phyloP scores from a whole-genome alignment of 23 red algal species.

The Chondrus crispus region DNA sequence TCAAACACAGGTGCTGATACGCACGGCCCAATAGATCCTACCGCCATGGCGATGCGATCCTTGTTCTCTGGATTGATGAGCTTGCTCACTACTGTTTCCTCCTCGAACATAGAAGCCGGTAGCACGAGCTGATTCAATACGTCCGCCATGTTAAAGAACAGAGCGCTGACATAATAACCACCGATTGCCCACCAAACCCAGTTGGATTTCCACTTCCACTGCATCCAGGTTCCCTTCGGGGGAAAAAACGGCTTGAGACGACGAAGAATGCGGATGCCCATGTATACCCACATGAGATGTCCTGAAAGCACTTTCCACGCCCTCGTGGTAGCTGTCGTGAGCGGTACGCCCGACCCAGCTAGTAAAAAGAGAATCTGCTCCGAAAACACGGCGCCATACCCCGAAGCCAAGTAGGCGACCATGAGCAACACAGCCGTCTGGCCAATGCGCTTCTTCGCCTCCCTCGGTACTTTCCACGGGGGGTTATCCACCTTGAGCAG shows the following conservation, averaged over 20 bases:
- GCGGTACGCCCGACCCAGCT: slow-evolving; percentile 77
- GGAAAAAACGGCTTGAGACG: slow-evolving; percentile 97
- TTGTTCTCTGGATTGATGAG: slow-evolving; percentile 99
- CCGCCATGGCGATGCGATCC: slow-evolving; percentile 92
- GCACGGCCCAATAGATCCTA: slow-evolving; percentile 96
- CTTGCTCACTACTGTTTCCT: slow-evolving; percentile 98
- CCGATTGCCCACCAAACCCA: slow-evolving; percentile 98
- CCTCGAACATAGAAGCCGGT: slow-evolving; percentile 86
- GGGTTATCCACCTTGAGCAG: slow-evolving; percentile 67
- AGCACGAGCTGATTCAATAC: slow-evolving; percentile 91
- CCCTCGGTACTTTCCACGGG: slow-evolving; percentile 81
- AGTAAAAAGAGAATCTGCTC: slow-evolving; percentile 87
- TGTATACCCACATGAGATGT: slow-evolving; percentile 99
- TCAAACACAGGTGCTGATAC: slow-evolving; percentile 99
- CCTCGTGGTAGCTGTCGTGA: slow-evolving; percentile 86
- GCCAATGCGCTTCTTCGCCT: slow-evolving; percentile 63
- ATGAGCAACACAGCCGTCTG: slow-evolving; percentile 79
- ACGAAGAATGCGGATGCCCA: slow-evolving; percentile 92
- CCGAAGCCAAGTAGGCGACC: slow-evolving; percentile 92
- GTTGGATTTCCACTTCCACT: slow-evolving; percentile 76
- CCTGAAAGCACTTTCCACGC: slow-evolving; percentile 97
- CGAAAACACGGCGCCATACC: slow-evolving; percentile 89
- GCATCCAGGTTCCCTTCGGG: slow-evolving; percentile 82
- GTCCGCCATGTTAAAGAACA: slow-evolving; percentile 97
- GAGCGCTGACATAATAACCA: slow-evolving; percentile 89